These are phyloP conservation scores for Alternaria postmessia DNA, from an alignment of 2,329 filamentous ascomycete genomes.

Conservation along the genomic window DNA sequence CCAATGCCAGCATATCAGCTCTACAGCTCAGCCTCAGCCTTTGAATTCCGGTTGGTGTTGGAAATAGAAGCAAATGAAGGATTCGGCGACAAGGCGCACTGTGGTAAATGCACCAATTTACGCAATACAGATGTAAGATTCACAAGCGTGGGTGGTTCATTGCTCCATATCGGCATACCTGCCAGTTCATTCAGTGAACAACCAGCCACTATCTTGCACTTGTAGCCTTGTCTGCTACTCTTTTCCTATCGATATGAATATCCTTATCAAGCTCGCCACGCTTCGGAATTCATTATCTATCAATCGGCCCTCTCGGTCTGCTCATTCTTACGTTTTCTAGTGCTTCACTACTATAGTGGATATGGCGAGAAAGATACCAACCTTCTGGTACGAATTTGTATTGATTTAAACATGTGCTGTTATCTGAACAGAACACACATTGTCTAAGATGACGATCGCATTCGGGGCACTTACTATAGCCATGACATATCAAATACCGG, in stretches of 20 bases:
- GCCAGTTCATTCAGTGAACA: not conserved
- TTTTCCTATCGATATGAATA: not conserved
- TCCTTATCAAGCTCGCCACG: not conserved
- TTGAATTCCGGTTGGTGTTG: not conserved
- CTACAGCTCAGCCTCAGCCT: not conserved
- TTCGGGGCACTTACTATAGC: no score
- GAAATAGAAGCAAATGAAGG: not conserved
- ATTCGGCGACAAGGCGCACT: not conserved
- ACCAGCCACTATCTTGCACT: not conserved
- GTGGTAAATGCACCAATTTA: not conserved
- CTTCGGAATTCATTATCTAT: not conserved
- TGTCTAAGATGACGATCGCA: no score
- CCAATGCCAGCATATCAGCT: not conserved
- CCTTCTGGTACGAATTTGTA: not conserved
- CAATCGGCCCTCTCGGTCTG: not conserved
- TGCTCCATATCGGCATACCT: not conserved
- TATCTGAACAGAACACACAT: not conserved
- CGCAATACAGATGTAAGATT: not conserved
- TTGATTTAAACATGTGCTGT: not conserved
- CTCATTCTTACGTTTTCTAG: not conserved
- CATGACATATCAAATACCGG: no score
- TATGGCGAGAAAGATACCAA: not conserved
- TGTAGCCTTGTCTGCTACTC: not conserved
- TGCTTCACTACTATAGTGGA: not conserved
- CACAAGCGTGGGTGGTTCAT: not conserved